A percentile compares a stretch with the other conserved stretches of the same genome.
Conservation (phyloP, 176 grass and related monocot species). For the Musa beccarii region DNA sequence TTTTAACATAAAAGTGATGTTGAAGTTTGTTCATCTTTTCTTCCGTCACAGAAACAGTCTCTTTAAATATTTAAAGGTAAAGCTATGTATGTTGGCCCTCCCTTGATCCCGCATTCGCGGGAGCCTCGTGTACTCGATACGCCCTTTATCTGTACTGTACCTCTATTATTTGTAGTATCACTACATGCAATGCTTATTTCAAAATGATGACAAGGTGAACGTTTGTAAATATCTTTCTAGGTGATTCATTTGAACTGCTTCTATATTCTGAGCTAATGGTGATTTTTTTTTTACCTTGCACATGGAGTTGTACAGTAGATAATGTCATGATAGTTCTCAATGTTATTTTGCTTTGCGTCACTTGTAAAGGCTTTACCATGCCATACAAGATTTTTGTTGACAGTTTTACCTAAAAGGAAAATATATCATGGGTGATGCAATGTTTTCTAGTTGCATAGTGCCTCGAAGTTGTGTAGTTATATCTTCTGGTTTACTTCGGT, state of each 20-base stretch:
- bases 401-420: neutral
- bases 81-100: too few species aligned
- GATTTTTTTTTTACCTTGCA: neutral
- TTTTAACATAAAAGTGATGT: too few species aligned
- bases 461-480: neutral
- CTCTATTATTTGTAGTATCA: neutral
- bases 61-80: too few species aligned
- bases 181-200: neutral
- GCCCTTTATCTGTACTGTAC: neutral
- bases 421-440: neutral
- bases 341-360: neutral
- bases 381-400: neutral
- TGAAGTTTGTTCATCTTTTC: too few species aligned
- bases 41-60: too few species aligned
- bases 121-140: too few species aligned
- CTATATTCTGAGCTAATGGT: neutral
- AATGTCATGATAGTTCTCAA: neutral
- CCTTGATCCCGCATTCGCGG: too few species aligned
- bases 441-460: neutral
- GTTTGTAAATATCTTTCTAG: neutral
- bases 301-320: neutral
- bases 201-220: neutral
- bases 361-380: neutral
- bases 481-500: neutral
- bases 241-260: neutral